phyloP scores from a whole-genome alignment of 148 eudicot species.

The Fagopyrum homotropicum region DNA sequence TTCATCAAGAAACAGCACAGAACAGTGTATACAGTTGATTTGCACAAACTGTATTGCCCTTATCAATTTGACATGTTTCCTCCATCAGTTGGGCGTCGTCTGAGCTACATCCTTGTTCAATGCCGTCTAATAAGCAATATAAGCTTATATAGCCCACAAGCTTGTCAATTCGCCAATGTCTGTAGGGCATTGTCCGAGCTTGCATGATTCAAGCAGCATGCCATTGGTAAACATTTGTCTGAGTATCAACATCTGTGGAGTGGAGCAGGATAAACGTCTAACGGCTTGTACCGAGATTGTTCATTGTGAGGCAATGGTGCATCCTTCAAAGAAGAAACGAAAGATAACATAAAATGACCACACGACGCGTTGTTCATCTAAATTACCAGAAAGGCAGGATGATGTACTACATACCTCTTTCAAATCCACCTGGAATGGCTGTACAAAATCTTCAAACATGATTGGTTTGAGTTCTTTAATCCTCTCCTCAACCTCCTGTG shows the following conservation, averaged over 20 bases:
- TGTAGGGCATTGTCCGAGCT: no score
- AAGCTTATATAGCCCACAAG: no score
- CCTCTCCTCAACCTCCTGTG: conserved; percentile 64
- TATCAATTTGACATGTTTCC: not conserved
- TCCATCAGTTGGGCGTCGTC: not conserved
- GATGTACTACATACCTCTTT: conserved; percentile 35
- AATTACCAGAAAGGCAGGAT: no score
- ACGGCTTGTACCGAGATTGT: conserved; percentile 40
- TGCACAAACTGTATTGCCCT: not conserved
- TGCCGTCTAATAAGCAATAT: not conserved
- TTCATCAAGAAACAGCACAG: not conserved
- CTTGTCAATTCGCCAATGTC: no score
- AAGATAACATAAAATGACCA: no score
- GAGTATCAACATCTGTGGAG: conserved; percentile 58
- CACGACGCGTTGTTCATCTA: no score
- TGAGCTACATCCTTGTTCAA: not conserved
- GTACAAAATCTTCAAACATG: conserved; percentile 83
- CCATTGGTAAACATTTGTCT: not conserved
- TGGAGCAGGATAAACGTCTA: conserved; percentile 81
- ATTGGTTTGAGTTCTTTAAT: conserved; percentile 47
- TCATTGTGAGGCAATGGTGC: conserved; percentile 71
- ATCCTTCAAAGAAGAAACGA: conserved; percentile 31
- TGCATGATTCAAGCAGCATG: not conserved
- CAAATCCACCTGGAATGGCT: conserved; percentile 57
- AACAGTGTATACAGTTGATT: not conserved